phyloP scores from a whole-genome alignment of 371 early-diverging fungal genomes.

The Dipsacomyces acuminosporus region DNA sequence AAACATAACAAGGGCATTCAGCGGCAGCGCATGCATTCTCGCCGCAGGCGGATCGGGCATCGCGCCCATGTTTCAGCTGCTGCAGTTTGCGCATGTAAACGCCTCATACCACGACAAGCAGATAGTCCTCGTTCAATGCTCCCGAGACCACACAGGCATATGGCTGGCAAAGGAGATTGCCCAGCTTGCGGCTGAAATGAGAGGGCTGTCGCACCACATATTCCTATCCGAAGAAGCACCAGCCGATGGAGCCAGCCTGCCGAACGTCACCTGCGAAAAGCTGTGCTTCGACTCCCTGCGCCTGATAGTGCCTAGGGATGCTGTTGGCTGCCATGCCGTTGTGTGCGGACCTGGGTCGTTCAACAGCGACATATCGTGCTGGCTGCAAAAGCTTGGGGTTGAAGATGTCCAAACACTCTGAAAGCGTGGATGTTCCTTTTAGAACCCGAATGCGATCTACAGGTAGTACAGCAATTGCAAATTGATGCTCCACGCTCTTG shows the following conservation, averaged over 20 bases:
- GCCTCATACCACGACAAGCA: conserved; percentile 6
- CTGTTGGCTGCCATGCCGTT: conserved; percentile 4
- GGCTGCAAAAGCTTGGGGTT: conserved; percentile 10
- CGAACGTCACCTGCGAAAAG: not conserved
- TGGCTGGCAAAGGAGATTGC: conserved; percentile 13
- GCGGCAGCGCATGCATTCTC: conserved; percentile 4
- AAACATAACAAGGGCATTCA: conserved; percentile 12
- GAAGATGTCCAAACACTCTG: conserved; percentile 12
- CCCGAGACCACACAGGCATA: conserved; percentile 3
- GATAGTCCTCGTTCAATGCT: conserved; percentile 21
- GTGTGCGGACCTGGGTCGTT: conserved; percentile 36
- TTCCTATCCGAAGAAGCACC: conserved; percentile 12
- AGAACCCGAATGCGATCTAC: too few relatives aligned
- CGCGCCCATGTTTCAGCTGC: conserved; percentile 29
- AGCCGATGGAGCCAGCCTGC: not conserved
- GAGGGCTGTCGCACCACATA: conserved; percentile 6
- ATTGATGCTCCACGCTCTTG: too few relatives aligned
- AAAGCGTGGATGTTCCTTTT: too few relatives aligned
- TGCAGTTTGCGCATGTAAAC: conserved; percentile 29
- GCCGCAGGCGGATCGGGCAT: conserved; percentile 37
- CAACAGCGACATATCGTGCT: conserved; percentile 17
- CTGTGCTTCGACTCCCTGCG: not conserved
- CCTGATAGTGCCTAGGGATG: not conserved
- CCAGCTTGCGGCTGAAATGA: conserved; percentile 4
- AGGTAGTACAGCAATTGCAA: too few relatives aligned